These are phyloP conservation scores for Cladophialophora carrionii DNA, from an alignment of 2,329 filamentous ascomycete species.

Conservation along the genomic window DNA sequence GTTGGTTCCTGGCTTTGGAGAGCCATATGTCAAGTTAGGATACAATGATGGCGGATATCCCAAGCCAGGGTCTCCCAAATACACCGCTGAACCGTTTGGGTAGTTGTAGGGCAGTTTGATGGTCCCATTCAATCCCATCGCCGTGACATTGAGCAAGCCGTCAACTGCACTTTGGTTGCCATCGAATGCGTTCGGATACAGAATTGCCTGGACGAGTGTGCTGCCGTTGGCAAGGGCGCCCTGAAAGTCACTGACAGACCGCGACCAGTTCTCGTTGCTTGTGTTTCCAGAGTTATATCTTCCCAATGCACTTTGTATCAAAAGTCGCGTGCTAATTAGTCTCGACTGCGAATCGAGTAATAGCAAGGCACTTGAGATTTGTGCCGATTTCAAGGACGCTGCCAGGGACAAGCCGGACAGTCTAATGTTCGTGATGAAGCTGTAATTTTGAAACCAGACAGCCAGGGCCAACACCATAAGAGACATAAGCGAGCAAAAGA, in stretches of 20 bases:
- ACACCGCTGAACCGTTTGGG: constrained; percentile 61
- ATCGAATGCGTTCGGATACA: constrained; percentile 71
- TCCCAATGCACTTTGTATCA: constrained; percentile 57
- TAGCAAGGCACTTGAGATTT: constrained; percentile 76
- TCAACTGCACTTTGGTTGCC: constrained; percentile 48
- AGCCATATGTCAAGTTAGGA: constrained; percentile 72
- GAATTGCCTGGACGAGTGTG: constrained; percentile 68
- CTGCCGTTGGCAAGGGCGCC: constrained; percentile 68
- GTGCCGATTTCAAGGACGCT: constrained; percentile 82
- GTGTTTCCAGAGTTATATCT: constrained; percentile 60
- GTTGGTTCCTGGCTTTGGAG: constrained; percentile 35
- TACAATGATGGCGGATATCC: constrained; percentile 75
- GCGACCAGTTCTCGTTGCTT: constrained; percentile 62
- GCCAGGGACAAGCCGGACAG: constrained; percentile 71
- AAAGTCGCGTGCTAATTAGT: constrained; percentile 68
- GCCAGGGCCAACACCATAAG: constrained; percentile 80
- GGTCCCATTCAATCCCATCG: constrained; percentile 47
- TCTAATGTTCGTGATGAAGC: constrained; percentile 61
- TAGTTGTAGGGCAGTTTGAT: constrained; percentile 66
- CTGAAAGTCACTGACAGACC: constrained; percentile 66
- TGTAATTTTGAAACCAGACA: constrained; percentile 66
- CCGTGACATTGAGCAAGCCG: constrained; percentile 68
- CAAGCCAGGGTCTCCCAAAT: constrained; percentile 63
- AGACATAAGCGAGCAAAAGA: constrained; percentile 72
- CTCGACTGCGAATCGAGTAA: constrained; percentile 75